Evolutionary conservation across 2,329 filamentous ascomycete genomes (phyloP).

Genomic region (Gaeumannomyces tritici): DNA sequence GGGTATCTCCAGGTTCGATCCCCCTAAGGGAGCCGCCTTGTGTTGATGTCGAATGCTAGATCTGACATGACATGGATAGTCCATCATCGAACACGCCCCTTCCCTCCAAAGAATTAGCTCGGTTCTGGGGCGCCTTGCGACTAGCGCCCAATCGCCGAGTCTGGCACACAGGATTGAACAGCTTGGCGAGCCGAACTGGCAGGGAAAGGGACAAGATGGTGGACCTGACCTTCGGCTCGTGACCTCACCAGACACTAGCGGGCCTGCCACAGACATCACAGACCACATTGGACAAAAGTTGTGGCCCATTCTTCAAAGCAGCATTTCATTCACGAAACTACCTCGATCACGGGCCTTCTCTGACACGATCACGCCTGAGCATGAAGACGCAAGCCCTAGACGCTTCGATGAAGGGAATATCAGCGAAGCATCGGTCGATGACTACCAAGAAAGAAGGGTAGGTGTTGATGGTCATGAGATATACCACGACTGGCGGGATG

Average conservation of each 20-base stretch:
- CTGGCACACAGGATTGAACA: conserved; percentile 6
- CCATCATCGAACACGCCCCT: neutral
- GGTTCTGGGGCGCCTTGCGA: conserved; percentile 5
- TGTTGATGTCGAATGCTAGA: neutral
- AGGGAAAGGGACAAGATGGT: neutral
- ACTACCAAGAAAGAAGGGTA: too few relatives aligned
- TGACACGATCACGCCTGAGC: neutral
- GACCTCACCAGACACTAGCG: neutral
- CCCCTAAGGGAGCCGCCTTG: neutral
- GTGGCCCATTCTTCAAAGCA: conserved; percentile 1
- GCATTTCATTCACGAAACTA: neutral
- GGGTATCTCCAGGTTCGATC: conserved; percentile 9
- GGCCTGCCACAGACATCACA: neutral
- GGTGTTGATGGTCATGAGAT: neutral
- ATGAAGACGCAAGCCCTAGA: neutral
- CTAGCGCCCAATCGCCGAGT: conserved; percentile 7
- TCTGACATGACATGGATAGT: neutral
- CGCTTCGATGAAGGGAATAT: neutral
- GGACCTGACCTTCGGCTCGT: neutral
- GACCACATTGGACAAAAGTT: neutral
- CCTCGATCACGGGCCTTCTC: neutral
- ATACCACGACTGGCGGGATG: neutral
- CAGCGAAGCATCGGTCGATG: too few relatives aligned
- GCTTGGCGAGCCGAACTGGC: neutral
- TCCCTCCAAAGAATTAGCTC: conserved; percentile 5